Base-by-base conservation (phyloP, 225 moss, liverwort and hornwort genomes). In the Sphagnum tenellum region DNA sequence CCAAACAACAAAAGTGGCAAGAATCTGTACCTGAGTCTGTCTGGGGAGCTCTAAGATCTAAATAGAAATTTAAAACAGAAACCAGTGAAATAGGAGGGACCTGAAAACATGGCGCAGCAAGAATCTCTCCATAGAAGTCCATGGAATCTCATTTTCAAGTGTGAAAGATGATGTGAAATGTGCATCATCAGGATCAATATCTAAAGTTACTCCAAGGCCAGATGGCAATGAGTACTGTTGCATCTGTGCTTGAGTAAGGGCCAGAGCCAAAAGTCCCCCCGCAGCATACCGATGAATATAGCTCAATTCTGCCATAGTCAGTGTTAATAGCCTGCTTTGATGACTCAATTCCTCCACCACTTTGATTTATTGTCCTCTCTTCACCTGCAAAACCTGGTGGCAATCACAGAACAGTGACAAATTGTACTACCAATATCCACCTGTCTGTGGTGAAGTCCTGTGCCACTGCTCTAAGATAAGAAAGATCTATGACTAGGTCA, bases 201-300 rank as follows among this genome's bases (percentile, higher is more conserved):
- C 62, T 4, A 81, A 81, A 8, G 85, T 84, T 11, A 88, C 73
- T 3, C 81, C 78, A 53, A 85, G 75, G 0, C 84, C 75, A n/a
- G 73, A 52, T 52, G 52, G 46, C 46, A 46, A 11, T 0, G 75
- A 80, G 5, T 83, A 80, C 29, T 86, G 80, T 11, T 96, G 88
- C 67, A 88, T 71, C 74, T 92, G 96, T 5, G 88, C 83, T 73
- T 89, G 92, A 56, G 67, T 77, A 3, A 96, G 77, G 0, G 92
- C 89, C 56, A 92, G 67, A 13, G 88, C 90, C 56, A 88, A 80
- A 45, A 95, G 64, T 3, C 84, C 86, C 49, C 81, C 89, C 0
- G 86, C 89, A 11, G 86, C 94, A 71, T 95, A 95, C 59, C 94
- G 92, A 67, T 95, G 89, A 7, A 84, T 80, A 60, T 80, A 66